A percentile compares a stretch with the other conserved stretches of the same genome.
Conservation (phyloP, 257 asterid genomes). For the Rhazya stricta region DNA sequence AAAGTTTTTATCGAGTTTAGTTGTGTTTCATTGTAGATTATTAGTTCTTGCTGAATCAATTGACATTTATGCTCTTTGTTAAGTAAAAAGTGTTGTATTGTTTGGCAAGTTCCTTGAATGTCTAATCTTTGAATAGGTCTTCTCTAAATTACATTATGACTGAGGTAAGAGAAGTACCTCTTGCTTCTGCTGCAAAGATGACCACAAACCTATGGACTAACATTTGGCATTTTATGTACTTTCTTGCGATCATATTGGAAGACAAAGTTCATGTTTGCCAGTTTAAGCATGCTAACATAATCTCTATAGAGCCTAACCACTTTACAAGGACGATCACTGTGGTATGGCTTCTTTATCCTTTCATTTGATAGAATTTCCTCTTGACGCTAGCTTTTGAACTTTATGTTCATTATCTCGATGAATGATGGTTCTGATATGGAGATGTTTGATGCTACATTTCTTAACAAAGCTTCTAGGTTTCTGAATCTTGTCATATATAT, state of each 20-base stretch:
- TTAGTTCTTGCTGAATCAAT: slow-evolving; percentile 1
- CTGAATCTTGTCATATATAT: background rate
- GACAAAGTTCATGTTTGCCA: background rate
- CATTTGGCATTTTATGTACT: background rate
- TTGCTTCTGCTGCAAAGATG: background rate
- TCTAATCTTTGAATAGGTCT: background rate
- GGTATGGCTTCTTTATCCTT: background rate
- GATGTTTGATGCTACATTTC: background rate
- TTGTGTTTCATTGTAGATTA: background rate
- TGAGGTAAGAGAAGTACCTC: background rate
- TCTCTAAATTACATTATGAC: background rate
- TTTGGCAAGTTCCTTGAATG: background rate
- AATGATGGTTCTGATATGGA: background rate
- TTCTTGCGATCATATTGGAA: background rate
- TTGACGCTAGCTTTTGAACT: background rate
- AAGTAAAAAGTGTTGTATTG: background rate
- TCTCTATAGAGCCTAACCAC: background rate
- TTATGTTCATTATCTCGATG: background rate
- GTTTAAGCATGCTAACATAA: background rate
- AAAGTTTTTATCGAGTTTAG: background rate
- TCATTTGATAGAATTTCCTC: background rate
- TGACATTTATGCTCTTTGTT: background rate
- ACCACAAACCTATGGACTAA: background rate
- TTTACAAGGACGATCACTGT: background rate
- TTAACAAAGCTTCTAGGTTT: background rate